Evolutionary conservation across 441 rosid genomes (phyloP).

Genomic region (Theobroma grandiflorum): DNA sequence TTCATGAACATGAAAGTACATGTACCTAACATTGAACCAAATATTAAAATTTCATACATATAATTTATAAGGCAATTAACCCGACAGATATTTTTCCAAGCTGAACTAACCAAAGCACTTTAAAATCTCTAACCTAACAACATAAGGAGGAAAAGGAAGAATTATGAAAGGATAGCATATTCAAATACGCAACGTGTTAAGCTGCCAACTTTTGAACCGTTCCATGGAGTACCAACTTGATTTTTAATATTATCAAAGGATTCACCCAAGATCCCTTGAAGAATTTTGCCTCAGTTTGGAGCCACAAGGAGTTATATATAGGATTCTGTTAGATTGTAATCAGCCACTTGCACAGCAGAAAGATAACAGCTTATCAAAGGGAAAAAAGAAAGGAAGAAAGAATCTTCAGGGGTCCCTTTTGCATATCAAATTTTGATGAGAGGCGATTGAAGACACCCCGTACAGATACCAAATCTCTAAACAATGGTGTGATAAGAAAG

Average conservation of each 20-base stretch:
- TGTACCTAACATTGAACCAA: no score
- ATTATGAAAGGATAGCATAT: background rate
- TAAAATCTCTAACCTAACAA: no score
- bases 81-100: no score
- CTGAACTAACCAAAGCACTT: no score
- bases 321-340: conserved; percentile 47
- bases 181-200: background rate
- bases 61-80: no score
- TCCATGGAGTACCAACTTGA: conserved; percentile 29
- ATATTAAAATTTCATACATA: no score
- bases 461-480: background rate
- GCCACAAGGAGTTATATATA: conserved; percentile 36
- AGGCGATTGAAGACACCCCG: background rate
- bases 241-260: conserved; percentile 27
- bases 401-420: conserved; percentile 25
- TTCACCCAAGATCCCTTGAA: conserved; percentile 32
- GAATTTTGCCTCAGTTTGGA: conserved; percentile 40
- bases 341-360: conserved; percentile 28
- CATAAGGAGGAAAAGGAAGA: background rate
- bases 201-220: background rate
- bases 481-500: conserved; percentile 23
- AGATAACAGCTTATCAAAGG: conserved; percentile 29
- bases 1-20: no score
- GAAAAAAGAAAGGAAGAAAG: conserved; percentile 14
- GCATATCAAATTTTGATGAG: background rate